These are phyloP conservation scores for Daedaleopsis sinensis DNA, from an alignment of 768 basidiomycete genomes.

Conservation along the genomic window DNA sequence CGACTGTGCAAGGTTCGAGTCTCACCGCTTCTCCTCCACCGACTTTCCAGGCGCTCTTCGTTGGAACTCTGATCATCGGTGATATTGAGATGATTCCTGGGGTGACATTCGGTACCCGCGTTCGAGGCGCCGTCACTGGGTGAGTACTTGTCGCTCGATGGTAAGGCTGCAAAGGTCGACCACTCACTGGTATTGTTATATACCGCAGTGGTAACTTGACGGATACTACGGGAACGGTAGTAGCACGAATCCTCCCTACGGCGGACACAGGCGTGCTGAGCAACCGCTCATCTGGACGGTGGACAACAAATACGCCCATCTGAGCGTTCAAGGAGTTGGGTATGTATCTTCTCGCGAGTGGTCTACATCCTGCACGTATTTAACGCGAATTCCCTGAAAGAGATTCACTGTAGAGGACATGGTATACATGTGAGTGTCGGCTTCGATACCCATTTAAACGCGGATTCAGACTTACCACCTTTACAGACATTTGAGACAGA, in stretches of 20 bases:
- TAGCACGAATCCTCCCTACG: not conserved
- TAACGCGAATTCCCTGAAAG: too few species aligned
- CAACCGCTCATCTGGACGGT: not conserved
- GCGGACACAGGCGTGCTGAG: not conserved
- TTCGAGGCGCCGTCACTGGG: not conserved
- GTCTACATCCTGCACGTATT: too few species aligned
- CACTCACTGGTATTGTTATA: not conserved
- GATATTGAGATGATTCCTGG: not conserved
- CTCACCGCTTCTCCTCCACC: too few species aligned
- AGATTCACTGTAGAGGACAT: too few species aligned
- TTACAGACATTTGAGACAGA: too few species aligned
- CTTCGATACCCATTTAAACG: too few species aligned
- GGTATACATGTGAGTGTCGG: too few species aligned
- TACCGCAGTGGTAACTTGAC: not conserved
- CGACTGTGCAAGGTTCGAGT: too few species aligned
- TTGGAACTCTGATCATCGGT: not conserved
- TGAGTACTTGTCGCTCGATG: too few species aligned
- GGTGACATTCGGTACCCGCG: not conserved
- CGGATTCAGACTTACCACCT: too few species aligned
- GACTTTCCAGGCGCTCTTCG: not conserved
- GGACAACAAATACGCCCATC: not conserved
- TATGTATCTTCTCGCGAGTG: too few species aligned
- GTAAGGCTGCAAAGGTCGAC: too few species aligned
- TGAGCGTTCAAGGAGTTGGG: not conserved
- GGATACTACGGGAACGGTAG: not conserved